Conservation (phyloP, 2,329 filamentous ascomycete species). For the Lasiodiplodia hormozganensis region DNA sequence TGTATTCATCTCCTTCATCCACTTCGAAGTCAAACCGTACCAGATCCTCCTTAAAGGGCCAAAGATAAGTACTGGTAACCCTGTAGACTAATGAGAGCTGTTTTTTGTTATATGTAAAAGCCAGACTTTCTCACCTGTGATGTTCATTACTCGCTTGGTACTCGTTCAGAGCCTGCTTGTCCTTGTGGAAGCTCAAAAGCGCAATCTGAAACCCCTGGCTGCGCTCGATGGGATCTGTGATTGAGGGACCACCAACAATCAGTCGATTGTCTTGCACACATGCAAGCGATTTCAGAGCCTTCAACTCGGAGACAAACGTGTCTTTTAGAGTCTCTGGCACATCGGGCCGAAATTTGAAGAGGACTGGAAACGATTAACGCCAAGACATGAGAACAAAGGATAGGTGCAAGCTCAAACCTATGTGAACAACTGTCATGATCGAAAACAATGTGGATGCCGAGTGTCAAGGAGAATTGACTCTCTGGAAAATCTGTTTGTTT, state of each 20-base stretch:
- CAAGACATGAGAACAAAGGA: no score
- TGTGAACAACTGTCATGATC: no score
- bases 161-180: conserved; percentile 53
- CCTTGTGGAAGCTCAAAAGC: conserved; percentile 59
- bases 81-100: conserved; percentile 39
- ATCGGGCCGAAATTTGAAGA: conserved; percentile 35
- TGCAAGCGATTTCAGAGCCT: conserved; percentile 54
- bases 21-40: conserved; percentile 63
- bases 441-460: no score
- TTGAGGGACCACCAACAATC: conserved; percentile 60
- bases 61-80: conserved; percentile 59
- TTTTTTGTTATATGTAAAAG: background rate
- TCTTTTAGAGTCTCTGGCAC: conserved; percentile 51
- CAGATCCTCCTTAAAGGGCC: conserved; percentile 61
- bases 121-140: conserved; percentile 46
- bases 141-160: conserved; percentile 64
- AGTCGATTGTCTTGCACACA: conserved; percentile 58
- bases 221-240: conserved; percentile 59
- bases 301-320: conserved; percentile 56
- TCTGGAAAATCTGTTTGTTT: no score
- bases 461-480: no score
- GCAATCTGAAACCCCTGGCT: conserved; percentile 62
- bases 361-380: conserved; percentile 14
- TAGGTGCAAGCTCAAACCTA: no score
- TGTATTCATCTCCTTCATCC: conserved; percentile 46